Evolutionary conservation across 805 yeast species (phyloP).

Genomic region (Saccharomyces kudriavzevii): DNA sequence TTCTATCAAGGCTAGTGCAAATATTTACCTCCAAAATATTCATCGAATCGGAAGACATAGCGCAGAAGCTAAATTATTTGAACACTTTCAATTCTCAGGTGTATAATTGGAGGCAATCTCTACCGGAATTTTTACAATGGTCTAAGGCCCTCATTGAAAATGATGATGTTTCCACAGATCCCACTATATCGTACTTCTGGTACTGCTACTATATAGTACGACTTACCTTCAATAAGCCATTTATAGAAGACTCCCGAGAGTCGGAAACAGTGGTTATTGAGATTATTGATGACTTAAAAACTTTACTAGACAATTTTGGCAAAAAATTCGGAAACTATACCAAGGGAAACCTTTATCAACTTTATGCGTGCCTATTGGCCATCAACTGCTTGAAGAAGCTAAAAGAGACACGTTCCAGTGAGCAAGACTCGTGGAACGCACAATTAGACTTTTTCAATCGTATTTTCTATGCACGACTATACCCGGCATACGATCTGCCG

Average conservation of each 20-base stretch:
- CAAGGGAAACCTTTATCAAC: conserved; percentile 25
- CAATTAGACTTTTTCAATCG: conserved; percentile 20
- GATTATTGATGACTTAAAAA: conserved; percentile 24
- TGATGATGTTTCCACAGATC: conserved; percentile 40
- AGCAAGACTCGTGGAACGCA: conserved; percentile 7
- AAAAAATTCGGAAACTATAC: conserved; percentile 18
- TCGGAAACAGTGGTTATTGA: conserved; percentile 24
- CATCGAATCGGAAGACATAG: conserved; percentile 27
- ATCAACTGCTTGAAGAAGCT: conserved; percentile 23
- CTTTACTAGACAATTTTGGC: conserved; percentile 23
- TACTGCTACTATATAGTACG: conserved; percentile 51
- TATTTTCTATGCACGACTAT: conserved; percentile 20
- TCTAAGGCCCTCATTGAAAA: conserved; percentile 32
- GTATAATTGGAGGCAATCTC: conserved; percentile 41
- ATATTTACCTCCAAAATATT: conserved; percentile 31
- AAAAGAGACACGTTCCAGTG: conserved; percentile 2
- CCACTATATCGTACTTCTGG: conserved; percentile 44
- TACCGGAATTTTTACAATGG: conserved; percentile 48
- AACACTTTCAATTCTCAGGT: conserved; percentile 42
- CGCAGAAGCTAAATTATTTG: conserved; percentile 32
- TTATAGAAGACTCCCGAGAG: conserved; percentile 36
- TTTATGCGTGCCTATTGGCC: conserved; percentile 30
- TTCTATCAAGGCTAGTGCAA: conserved; percentile 34
- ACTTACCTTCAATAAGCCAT: conserved; percentile 54
- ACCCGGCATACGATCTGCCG: conserved; percentile 21